Evolutionary conservation across 2,329 filamentous ascomycete species (phyloP).

Genomic region (Apiospora rasikravindrae): DNA sequence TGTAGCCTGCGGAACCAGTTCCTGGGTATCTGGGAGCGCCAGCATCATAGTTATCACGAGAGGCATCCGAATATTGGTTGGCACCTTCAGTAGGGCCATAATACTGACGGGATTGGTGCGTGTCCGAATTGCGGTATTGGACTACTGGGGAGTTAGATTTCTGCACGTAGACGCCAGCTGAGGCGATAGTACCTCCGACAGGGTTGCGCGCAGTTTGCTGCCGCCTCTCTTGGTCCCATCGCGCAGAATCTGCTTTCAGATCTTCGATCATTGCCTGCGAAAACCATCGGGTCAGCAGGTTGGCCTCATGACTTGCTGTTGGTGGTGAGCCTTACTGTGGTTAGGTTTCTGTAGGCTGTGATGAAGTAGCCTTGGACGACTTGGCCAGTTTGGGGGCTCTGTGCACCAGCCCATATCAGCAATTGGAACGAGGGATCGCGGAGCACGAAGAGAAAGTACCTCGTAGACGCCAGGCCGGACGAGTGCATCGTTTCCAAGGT

Average conservation of each 20-base stretch:
- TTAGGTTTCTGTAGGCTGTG: slow-evolving; percentile 79
- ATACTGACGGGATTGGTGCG: slow-evolving; percentile 51
- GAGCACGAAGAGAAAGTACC: slow-evolving; percentile 49
- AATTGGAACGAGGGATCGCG: slow-evolving; percentile 21
- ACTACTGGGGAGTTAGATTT: slow-evolving; percentile 65
- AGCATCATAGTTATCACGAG: slow-evolving; percentile 47
- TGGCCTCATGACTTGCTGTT: neutral
- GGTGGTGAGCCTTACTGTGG: slow-evolving; percentile 63
- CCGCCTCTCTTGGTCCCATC: slow-evolving; percentile 66
- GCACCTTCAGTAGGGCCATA: slow-evolving; percentile 49
- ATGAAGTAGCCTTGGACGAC: slow-evolving; percentile 76
- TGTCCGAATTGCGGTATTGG: slow-evolving; percentile 62
- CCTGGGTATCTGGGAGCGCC: slow-evolving; percentile 54
- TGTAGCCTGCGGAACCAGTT: slow-evolving; percentile 55
- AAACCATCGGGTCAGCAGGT: neutral
- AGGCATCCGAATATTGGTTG: slow-evolving; percentile 40
- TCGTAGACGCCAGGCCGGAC: slow-evolving; percentile 77
- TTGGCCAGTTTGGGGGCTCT: slow-evolving; percentile 63
- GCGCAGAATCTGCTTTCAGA: slow-evolving; percentile 65
- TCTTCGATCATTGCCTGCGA: slow-evolving; percentile 68
- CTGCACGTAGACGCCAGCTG: slow-evolving; percentile 57
- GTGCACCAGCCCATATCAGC: slow-evolving; percentile 25
- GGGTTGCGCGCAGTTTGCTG: slow-evolving; percentile 58
- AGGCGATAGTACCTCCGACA: slow-evolving; percentile 63
- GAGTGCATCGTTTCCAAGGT: slow-evolving; percentile 81